phyloP scores from a whole-genome alignment of 1,284 basidiomycete species.

The Mycosarcoma maydis region DNA sequence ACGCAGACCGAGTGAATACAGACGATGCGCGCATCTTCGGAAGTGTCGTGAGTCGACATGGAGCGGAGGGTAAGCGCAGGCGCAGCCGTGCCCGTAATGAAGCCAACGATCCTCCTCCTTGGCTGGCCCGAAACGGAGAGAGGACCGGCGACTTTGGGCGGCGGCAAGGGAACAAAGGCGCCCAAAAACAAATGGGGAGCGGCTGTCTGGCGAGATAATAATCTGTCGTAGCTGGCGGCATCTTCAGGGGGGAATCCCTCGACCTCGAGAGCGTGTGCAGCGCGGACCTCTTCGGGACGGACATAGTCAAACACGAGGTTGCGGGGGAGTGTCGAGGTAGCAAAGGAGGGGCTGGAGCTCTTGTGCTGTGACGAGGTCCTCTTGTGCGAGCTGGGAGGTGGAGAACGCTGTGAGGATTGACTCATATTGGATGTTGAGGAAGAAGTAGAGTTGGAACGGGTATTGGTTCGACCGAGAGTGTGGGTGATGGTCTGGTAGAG shows the following conservation, averaged over 20 bases:
- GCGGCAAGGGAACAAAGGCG: constrained; percentile 53
- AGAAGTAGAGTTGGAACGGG: constrained; percentile 44
- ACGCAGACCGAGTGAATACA: constrained; percentile 64
- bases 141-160: constrained; percentile 61
- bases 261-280: constrained; percentile 50
- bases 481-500: constrained; percentile 50
- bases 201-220: constrained; percentile 50
- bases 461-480: constrained; percentile 30
- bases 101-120: constrained; percentile 56
- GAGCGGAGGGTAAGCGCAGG: constrained; percentile 55
- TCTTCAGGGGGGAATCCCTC: constrained; percentile 56
- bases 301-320: constrained; percentile 56
- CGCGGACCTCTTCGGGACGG: constrained; percentile 51
- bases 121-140: constrained; percentile 40
- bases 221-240: constrained; percentile 50
- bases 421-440: constrained; percentile 40
- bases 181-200: constrained; percentile 64
- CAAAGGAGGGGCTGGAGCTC: not conserved
- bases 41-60: constrained; percentile 56
- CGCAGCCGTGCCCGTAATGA: constrained; percentile 58
- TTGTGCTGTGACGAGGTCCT: constrained; percentile 27
- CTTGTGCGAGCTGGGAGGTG: constrained; percentile 29
- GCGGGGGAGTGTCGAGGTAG: constrained; percentile 36
- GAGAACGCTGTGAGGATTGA: constrained; percentile 33
- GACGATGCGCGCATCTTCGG: constrained; percentile 57